Base-by-base conservation (phyloP, 768 basidiomycete genomes). In the Tulasnella sp. region DNA sequence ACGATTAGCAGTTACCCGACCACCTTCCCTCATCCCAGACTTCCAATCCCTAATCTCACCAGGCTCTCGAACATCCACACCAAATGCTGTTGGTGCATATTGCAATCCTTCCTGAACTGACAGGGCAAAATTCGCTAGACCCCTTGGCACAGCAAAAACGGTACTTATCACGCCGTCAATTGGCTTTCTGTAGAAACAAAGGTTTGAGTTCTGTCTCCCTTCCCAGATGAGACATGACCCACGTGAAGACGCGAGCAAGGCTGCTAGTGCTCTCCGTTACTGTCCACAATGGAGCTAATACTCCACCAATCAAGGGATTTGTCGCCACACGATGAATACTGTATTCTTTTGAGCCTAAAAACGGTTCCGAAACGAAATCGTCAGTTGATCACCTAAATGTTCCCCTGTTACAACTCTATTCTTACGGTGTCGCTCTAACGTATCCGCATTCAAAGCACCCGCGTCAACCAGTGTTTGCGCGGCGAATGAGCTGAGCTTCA, bases 401-500 rank as follows among this genome's bases (percentile, higher is more conserved):
- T n/a, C n/a, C n/a, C n/a, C n/a, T n/a, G n/a, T n/a, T n/a, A n/a
- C n/a, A n/a, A n/a, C n/a, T n/a, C n/a, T n/a, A n/a, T n/a, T n/a
- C 70, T 53, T 59, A 72, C 78, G 69, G 62, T 78, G 74, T 3
- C 69, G 65, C 33, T 75, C 68, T 37, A 81, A 61, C 8, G 61
- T 63, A 7, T 68, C 61, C 55, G 73, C 56, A 8, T 72, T 65
- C 53, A 74, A 58, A 45, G 69, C 56, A 29, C 69, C 66, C 3
- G 70, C 70, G 34, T 77, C 72, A 0, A 64, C 64, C 7, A 79
- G 59, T 0, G 68, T 63, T 53, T 75, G 75, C 0, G 75, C 78
- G 3, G 73, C 76, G 37, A 75, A 71, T 2, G 69, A 70, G 40
- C 74, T 76, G 7, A 81, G 67, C 48, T 70, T 69, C 35, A 79